phyloP scores from a whole-genome alignment of 2,329 filamentous ascomycete species.

The Emergomyces orientalis region DNA sequence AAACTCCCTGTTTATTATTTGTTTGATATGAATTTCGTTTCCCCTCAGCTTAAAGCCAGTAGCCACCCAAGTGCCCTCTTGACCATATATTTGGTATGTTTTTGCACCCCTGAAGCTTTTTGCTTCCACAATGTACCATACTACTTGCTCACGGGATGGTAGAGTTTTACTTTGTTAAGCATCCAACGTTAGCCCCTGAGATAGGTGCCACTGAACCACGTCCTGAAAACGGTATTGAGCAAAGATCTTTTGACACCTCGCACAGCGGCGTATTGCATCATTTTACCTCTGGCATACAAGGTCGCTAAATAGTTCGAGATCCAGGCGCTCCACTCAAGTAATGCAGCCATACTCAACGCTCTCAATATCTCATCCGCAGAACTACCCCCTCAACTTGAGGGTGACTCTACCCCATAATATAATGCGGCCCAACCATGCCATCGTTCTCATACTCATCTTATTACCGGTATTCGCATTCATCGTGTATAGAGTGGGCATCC shows the following conservation, averaged over 20 bases:
- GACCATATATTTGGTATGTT: neutral
- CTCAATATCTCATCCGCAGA: neutral
- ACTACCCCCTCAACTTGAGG: neutral
- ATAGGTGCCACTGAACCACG: neutral
- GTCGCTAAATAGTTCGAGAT: neutral
- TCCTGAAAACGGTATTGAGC: neutral
- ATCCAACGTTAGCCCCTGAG: neutral
- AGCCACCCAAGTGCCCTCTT: neutral
- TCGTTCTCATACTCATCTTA: conserved; percentile 21
- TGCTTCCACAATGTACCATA: neutral
- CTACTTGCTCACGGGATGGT: neutral
- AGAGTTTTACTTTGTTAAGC: neutral
- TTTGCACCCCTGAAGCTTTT: neutral
- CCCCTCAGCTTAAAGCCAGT: neutral
- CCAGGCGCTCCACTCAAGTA: neutral
- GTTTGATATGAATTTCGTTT: neutral
- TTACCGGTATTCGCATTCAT: conserved; percentile 17
- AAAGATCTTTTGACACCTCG: neutral
- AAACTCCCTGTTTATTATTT: neutral
- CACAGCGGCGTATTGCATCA: neutral
- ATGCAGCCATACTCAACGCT: neutral
- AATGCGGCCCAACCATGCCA: conserved; percentile 20
- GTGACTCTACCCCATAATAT: neutral
- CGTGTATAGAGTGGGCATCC: conserved; percentile 19
- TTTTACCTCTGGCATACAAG: neutral